phyloP scores from a whole-genome alignment of 768 basidiomycete genomes.

The Boletus rufocinnamomeus region DNA sequence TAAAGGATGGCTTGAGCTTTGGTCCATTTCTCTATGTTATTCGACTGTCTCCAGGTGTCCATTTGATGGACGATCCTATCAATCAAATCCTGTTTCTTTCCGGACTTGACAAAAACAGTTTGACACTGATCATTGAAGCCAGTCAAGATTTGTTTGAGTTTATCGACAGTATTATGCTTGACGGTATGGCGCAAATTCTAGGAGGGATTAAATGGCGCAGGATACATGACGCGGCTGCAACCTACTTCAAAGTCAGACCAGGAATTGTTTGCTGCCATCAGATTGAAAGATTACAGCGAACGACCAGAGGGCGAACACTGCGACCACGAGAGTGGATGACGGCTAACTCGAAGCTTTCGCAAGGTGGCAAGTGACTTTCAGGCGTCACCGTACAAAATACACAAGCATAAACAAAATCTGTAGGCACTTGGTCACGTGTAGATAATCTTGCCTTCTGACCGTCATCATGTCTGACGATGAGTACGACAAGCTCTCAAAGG shows the following conservation, averaged over 20 bases:
- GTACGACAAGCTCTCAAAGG: conserved; percentile 74
- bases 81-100: conserved; percentile 87
- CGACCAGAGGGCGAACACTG: conserved; percentile 3
- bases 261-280: conserved; percentile 61
- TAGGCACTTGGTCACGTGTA: conserved; percentile 28
- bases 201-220: conserved; percentile 24
- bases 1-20: conserved; percentile 67
- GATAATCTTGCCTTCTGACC: conserved; percentile 23
- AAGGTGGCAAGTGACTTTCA: conserved; percentile 18
- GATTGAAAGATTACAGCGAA: conserved; percentile 16
- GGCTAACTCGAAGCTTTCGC: conserved; percentile 10
- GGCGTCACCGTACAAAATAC: conserved; percentile 28
- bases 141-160: conserved; percentile 76
- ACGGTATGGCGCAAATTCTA: conserved; percentile 72
- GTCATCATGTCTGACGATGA: conserved; percentile 47
- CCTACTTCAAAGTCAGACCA: conserved; percentile 80
- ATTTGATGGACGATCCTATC: conserved; percentile 66
- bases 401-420: conserved; percentile 37
- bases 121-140: conserved; percentile 80
- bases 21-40: conserved; percentile 64
- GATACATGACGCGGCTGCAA: conserved; percentile 9
- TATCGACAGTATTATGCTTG: conserved; percentile 81
- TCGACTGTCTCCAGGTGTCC: conserved; percentile 58
- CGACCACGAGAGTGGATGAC: conserved; percentile 16
- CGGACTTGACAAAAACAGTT: conserved; percentile 67